Base-by-base conservation (phyloP, 768 basidiomycete species). In the Boletus pseudo-olivaceus region DNA sequence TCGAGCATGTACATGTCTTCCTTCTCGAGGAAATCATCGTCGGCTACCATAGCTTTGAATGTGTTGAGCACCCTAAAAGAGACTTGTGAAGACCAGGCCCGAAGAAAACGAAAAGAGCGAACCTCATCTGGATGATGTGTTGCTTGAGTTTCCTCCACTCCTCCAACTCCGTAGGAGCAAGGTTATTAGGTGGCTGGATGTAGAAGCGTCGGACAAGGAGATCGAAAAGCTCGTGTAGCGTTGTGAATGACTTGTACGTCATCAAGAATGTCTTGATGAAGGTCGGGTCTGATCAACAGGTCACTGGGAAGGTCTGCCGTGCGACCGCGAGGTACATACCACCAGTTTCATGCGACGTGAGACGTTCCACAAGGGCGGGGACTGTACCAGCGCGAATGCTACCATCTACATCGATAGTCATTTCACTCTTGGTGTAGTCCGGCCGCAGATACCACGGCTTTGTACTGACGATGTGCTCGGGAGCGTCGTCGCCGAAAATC, bases 161-260 rank as follows among this genome's bases (percentile, higher is more conserved):
- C 44, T 83, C 80, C 35, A 76, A 68, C 68, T 99, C 87, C 6
- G 75, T 62, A 1, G 76, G 71, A 9, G 74, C 78, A 35, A 98
- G 65, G 7, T 80, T 84, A 6, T 80, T 76, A 0, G 94, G 96
- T 23, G 90, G 79, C 46, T 82, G 77, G 27, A 94, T 86, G 62
- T 80, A 78, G 73, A 93, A 98, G 17, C 96, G 84, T 41, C 81
- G 77, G 7, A 89, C 80, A 19, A 98, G 83, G 17, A 88, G 77
- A 54, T 93, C 85, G 51, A 96, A 87, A 9, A 98, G 74, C 45
- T 93, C 87, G 52, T 90, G 82, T 42, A 90, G 75, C 6, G 85
- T 86, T 15, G 90, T 91, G 71, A 98, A 98, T 1, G 93, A 94
- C 65, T 94, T 92, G 78, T 92, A 97, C 1, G 96, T 97, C 83